These are phyloP conservation scores for Jamesozyma rosinii DNA, from an alignment of 805 yeast species.

Conservation along the genomic window DNA sequence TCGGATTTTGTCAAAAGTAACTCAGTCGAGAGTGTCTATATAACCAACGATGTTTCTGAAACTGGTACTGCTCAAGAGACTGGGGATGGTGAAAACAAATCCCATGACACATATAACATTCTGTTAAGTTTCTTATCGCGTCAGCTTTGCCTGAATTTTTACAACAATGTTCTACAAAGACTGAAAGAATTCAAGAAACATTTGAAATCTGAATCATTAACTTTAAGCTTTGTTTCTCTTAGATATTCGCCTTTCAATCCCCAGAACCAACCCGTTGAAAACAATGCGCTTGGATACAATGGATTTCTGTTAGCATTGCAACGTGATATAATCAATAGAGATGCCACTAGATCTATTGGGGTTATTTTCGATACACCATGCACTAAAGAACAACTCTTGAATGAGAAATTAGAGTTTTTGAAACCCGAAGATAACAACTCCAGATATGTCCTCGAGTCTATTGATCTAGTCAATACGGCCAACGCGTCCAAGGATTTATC, in stretches of 20 bases:
- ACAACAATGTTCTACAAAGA: slow-evolving; percentile 31
- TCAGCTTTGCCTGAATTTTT: slow-evolving; percentile 31
- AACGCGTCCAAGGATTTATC: slow-evolving; percentile 11
- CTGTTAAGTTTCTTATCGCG: slow-evolving; percentile 28
- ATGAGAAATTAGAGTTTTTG: slow-evolving; percentile 11
- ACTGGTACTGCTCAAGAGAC: not conserved
- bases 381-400: slow-evolving; percentile 8
- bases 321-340: slow-evolving; percentile 15
- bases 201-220: slow-evolving; percentile 34
- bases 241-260: slow-evolving; percentile 21
- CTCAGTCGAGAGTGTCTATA: slow-evolving; percentile 51
- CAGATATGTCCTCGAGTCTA: slow-evolving; percentile 24
- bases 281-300: slow-evolving; percentile 31
- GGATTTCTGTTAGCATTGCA: slow-evolving; percentile 21
- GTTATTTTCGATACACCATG: slow-evolving; percentile 12
- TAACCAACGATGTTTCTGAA: slow-evolving; percentile 11
- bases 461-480: slow-evolving; percentile 15
- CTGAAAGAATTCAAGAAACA: slow-evolving; percentile 30
- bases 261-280: slow-evolving; percentile 1
- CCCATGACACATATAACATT: slow-evolving; percentile 30
- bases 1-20: slow-evolving; percentile 45
- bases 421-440: slow-evolving; percentile 8
- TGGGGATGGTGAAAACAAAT: slow-evolving; percentile 31
- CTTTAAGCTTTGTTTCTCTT: slow-evolving; percentile 29
- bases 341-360: slow-evolving; percentile 25